Base-by-base conservation (phyloP, 2,329 filamentous ascomycete species). In the Pseudogymnoascus sp. region DNA sequence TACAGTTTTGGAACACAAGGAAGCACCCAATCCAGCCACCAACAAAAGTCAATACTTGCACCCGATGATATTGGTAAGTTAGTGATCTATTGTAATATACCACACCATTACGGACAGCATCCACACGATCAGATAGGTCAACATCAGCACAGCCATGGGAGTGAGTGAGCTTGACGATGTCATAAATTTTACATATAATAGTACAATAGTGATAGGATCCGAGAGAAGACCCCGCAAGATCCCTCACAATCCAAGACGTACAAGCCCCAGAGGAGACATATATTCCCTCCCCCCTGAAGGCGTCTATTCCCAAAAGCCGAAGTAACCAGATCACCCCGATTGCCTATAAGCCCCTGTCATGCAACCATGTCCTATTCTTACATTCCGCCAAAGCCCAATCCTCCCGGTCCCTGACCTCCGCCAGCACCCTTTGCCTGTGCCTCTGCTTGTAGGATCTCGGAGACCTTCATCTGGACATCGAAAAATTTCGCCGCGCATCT, bases 401-500 rank as follows among this genome's bases (percentile, higher is more conserved):
- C 67, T 37, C 68, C 60, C n/a, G 70, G 69, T 18, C 67, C 69
- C 41, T 77, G 79, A 41, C 75, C 79, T n/a, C 74, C 76, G 34
- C 77, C 79, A 38, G 77, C 81, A 62, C 84, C 82, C 70, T 82
- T 82, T 64, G 82, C 80, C 70, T 84, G 82, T 56, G 89, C 89
- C 75, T 95, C 89, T 65, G 86, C 84, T 77, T 96, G 91, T 85
- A 97, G 91, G 77, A 95, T 90, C 77, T 97, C 92, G 70, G 89
- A 92, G 62, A 97, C 90, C 80, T 96, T 97, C 80, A 96, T 85
- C 75, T 96, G 95, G 71, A 96, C 92, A 69, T 97, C 92, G 77
- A 99, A 96, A 80, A 97, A 99, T 80, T 99, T 99, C 72, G 89
- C 83, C 61, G 95, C 89, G 77, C 95, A 99, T 71, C 94, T 90